Evolutionary conservation across 2,329 filamentous ascomycete species (phyloP), one percentile per base, ranked within the genome.

Genomic region (Fusarium pseudoanthophilum): DNA sequence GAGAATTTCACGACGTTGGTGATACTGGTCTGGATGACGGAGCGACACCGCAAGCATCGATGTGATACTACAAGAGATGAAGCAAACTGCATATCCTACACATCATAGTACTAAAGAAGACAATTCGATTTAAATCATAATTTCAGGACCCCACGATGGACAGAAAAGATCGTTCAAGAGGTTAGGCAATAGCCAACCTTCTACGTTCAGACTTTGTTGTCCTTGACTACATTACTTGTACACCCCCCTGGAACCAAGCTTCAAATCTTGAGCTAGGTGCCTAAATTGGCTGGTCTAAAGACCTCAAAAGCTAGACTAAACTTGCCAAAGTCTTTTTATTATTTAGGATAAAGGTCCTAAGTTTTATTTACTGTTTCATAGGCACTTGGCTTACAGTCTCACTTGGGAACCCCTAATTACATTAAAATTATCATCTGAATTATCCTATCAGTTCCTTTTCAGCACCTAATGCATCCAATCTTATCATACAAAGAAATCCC

Each of bases 71-170:
- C 15, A 36, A 10, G 34, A 36, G 34, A 36, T 4, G 16, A 18
- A 36, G 34, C 16, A 13, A n/a, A 48, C 26, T 48, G 4, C 10
- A 48, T 6, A 30, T 3, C 7, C 2, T 48, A 30, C 4, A n/a
- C 7, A 11, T 28, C 8, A 16, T 10, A 8, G 14, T 28, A 20
- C 11, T 28, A 3, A 20, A 15, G 0, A 9, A 20, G 7, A 14
- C 5, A 0, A 8, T 16, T 28, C 7, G 4, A 20, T 14, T 14
- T 26, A 10, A 20, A 46, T 0, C 4, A 4, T 20, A 1, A 26
- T 13, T 20, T 2, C 4, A 3, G 24, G 9, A 26, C 4, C 7
- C 16, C 11, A 26, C 20, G 1, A 20, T 24, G 2, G 4, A 30
- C 4, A 30, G 20, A 11, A 2, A 30, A n/a, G 14, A n/a, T 4